phyloP scores from a whole-genome alignment of 2,329 filamentous ascomycete species.

The Atkinsonella hypoxylon region DNA sequence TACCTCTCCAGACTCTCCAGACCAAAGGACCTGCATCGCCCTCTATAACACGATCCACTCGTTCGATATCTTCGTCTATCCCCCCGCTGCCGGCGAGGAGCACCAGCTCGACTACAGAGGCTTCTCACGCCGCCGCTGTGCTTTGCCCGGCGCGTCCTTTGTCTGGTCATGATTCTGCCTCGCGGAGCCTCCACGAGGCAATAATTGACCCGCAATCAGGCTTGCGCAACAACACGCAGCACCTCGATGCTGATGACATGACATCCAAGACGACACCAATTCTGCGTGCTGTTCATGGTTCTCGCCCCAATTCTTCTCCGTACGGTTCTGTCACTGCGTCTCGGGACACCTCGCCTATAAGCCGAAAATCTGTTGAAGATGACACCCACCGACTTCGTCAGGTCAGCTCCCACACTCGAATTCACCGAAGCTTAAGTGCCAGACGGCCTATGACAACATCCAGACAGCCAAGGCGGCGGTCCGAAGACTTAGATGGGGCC shows the following conservation, averaged over 20 bases:
- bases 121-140: not conserved
- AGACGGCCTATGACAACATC: constrained; percentile 19
- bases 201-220: constrained; percentile 11
- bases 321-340: constrained; percentile 27
- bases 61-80: constrained; percentile 11
- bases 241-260: constrained; percentile 16
- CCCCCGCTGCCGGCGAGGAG: constrained; percentile 9
- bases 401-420: constrained; percentile 20
- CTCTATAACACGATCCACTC: constrained; percentile 14
- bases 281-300: constrained; percentile 17
- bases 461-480: constrained; percentile 23
- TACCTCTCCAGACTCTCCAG: constrained; percentile 21
- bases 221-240: constrained; percentile 7
- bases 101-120: constrained; percentile 1
- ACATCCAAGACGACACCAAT: constrained; percentile 25
- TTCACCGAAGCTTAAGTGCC: constrained; percentile 18
- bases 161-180: constrained; percentile 11
- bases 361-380: constrained; percentile 20
- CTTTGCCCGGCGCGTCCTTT: constrained; percentile 1
- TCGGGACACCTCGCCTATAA: constrained; percentile 23
- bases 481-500: constrained; percentile 39
- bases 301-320: constrained; percentile 18
- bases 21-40: constrained; percentile 16
- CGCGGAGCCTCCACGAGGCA: constrained; percentile 15
- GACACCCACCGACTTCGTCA: constrained; percentile 22